A percentile compares a stretch with the other conserved stretches of the same genome.
Conservation (phyloP, 108 stramenopile genomes). For the Conticribra weissflogii region DNA sequence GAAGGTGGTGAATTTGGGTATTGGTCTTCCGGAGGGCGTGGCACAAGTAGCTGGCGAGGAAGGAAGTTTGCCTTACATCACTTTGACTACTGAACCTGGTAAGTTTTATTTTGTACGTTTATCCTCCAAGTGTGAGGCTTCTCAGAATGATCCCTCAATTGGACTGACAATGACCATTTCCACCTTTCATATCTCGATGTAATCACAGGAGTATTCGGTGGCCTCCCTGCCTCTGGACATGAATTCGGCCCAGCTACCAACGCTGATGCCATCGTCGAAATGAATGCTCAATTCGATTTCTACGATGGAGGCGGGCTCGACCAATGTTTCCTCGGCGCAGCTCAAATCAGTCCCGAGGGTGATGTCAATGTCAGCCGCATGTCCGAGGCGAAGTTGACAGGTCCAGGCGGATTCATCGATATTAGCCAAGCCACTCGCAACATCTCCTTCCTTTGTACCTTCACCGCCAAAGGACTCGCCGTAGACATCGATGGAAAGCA, state of each 20-base stretch:
- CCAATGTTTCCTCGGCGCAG: constrained; percentile 70
- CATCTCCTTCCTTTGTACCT: constrained; percentile 65
- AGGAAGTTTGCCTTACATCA: constrained; percentile 64
- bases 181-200: no score
- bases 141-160: no score
- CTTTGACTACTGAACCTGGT: constrained; percentile 81
- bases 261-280: constrained; percentile 71
- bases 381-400: constrained; percentile 60
- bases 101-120: no score
- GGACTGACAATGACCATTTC: no score
- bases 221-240: constrained; percentile 72
- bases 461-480: constrained; percentile 77
- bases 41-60: constrained; percentile 82
- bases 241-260: constrained; percentile 80
- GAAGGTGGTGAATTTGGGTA: constrained; percentile 76
- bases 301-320: constrained; percentile 81
- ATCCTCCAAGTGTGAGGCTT: no score
- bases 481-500: constrained; percentile 44
- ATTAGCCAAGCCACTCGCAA: constrained; percentile 70
- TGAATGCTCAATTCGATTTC: constrained; percentile 82
- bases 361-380: constrained; percentile 87
- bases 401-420: constrained; percentile 88
- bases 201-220: constrained; percentile 74
- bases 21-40: constrained; percentile 83
- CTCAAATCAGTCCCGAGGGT: constrained; percentile 62